Evolutionary conservation across 2,329 filamentous ascomycete genomes (phyloP).

Genomic region (Tricladium varicosporioides): DNA sequence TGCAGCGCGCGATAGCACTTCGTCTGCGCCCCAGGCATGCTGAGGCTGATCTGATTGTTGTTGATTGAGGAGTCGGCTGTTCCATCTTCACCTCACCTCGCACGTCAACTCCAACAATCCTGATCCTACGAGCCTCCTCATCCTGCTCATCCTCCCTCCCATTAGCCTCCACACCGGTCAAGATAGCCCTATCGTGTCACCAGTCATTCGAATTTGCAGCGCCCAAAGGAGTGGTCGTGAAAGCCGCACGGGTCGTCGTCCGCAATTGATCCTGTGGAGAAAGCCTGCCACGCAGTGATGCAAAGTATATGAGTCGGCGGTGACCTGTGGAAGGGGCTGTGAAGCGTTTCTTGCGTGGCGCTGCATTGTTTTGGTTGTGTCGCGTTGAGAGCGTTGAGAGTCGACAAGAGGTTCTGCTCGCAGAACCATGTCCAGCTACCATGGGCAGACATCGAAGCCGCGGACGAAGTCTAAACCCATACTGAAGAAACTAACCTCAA

Average conservation of each 20-base stretch:
- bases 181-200: no score
- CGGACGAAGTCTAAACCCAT: conserved; percentile 51
- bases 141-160: neutral
- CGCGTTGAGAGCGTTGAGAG: neutral
- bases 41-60: conserved; percentile 21
- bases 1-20: neutral
- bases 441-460: conserved; percentile 25
- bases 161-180: no score
- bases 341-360: neutral
- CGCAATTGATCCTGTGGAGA: no score
- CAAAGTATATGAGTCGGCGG: conserved; percentile 21
- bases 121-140: neutral
- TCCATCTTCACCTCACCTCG: neutral
- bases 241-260: no score
- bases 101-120: no score
- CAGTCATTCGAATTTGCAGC: no score
- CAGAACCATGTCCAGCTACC: conserved; percentile 27
- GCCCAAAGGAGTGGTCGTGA: no score
- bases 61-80: conserved; percentile 12
- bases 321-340: conserved; percentile 12
- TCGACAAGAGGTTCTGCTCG: neutral
- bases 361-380: neutral
- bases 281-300: conserved; percentile 12
- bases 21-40: conserved; percentile 17
- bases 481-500: conserved; percentile 51